phyloP scores from a whole-genome alignment of 192 early-diverging fungal genomes.

The Kickxella alabastrina region DNA sequence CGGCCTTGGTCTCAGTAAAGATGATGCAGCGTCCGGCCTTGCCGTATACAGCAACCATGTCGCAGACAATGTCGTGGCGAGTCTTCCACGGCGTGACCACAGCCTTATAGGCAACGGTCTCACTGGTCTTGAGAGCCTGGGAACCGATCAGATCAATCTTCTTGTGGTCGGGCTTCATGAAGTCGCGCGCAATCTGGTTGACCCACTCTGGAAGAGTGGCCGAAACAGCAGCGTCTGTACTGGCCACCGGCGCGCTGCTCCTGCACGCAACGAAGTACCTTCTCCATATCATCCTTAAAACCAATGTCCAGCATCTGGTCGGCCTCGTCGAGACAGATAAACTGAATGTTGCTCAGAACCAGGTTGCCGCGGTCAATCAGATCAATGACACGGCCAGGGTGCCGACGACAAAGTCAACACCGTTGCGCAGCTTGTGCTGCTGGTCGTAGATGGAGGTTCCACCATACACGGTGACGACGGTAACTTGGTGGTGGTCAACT shows the following conservation, averaged over 20 bases:
- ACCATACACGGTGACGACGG: slow-evolving; percentile 77
- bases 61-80: slow-evolving; percentile 86
- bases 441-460: slow-evolving; percentile 86
- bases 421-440: slow-evolving; percentile 69
- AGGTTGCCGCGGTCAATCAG: slow-evolving; percentile 66
- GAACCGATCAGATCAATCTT: slow-evolving; percentile 83
- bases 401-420: slow-evolving; percentile 89
- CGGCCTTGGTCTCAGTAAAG: slow-evolving; percentile 92
- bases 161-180: slow-evolving; percentile 63
- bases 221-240: slow-evolving; percentile 91
- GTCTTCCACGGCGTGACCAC: slow-evolving; percentile 86
- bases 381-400: slow-evolving; percentile 95
- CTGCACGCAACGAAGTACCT: slow-evolving; percentile 80
- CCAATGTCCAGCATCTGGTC: slow-evolving; percentile 96
- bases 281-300: slow-evolving; percentile 86
- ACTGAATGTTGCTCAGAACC: slow-evolving; percentile 62
- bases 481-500: slow-evolving; percentile 60
- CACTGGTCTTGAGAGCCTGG: slow-evolving; percentile 84
- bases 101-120: slow-evolving; percentile 80
- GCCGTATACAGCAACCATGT: slow-evolving; percentile 91
- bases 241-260: slow-evolving; percentile 65
- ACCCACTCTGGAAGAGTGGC: slow-evolving; percentile 87
- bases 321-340: slow-evolving; percentile 92
- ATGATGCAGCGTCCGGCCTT: slow-evolving; percentile 80
- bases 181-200: slow-evolving; percentile 61